A percentile compares a stretch with the other conserved stretches of the same genome.
These are phyloP conservation scores for Blastosporella zonata DNA, from an alignment of 1,284 basidiomycete species.

Conservation along the genomic window DNA sequence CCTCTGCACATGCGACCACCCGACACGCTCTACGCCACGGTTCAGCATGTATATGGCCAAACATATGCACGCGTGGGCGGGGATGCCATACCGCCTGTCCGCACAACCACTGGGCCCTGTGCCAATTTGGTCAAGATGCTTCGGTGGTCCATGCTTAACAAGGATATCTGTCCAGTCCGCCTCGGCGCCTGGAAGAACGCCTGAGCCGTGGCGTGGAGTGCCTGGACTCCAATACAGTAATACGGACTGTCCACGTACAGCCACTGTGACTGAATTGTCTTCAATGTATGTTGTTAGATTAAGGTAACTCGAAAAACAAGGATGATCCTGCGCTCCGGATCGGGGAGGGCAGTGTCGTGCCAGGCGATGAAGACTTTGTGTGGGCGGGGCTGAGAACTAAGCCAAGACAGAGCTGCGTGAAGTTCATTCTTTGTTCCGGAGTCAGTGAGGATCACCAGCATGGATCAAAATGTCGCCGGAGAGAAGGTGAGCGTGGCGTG, in stretches of 20 bases:
- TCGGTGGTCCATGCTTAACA: constrained; percentile 5
- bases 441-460: constrained; percentile 32
- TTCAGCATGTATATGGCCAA: constrained; percentile 42
- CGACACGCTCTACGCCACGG: constrained; percentile 29
- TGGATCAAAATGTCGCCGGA: constrained; percentile 44
- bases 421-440: constrained; percentile 20
- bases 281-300: neutral
- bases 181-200: constrained; percentile 32
- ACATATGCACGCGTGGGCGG: constrained; percentile 36
- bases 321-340: neutral
- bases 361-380: constrained; percentile 7
- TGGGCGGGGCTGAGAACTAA: neutral
- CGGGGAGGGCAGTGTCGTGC: neutral
- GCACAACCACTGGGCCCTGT: constrained; percentile 27
- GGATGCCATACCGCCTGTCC: constrained; percentile 28
- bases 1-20: constrained; percentile 29
- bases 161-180: constrained; percentile 4
- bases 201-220: constrained; percentile 32
- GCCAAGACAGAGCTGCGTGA: neutral
- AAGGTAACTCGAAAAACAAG: neutral
- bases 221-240: constrained; percentile 33
- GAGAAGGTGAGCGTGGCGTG: constrained; percentile 33
- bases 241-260: constrained; percentile 25
- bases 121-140: constrained; percentile 1
- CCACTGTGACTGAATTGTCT: neutral